These are phyloP conservation scores for Cetraspora pellucida DNA, from an alignment of 192 early-diverging fungal genomes.

Conservation along the genomic window DNA sequence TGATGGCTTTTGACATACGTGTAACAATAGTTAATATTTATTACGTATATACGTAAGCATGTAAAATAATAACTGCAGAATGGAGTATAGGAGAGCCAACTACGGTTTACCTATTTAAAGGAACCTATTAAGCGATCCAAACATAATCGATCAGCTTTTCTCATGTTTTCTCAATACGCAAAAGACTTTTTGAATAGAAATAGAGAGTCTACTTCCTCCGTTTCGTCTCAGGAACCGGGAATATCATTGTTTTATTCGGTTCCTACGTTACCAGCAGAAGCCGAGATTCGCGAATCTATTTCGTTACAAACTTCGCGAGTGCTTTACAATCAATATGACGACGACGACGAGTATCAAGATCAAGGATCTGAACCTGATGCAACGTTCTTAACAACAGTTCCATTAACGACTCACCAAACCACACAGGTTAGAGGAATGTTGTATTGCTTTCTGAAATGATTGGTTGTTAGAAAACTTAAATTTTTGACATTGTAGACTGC, in stretches of 20 bases:
- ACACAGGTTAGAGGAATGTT: background rate
- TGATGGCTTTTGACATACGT: too few species aligned
- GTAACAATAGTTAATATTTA: too few species aligned
- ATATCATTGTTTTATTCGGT: constrained; percentile 18
- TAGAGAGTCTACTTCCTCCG: background rate
- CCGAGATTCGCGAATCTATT: constrained; percentile 18
- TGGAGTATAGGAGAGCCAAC: too few species aligned
- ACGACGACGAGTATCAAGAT: constrained; percentile 16
- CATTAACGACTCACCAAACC: background rate
- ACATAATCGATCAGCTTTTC: background rate
- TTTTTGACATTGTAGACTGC: constrained; percentile 44
- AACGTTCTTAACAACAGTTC: background rate
- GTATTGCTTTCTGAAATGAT: background rate
- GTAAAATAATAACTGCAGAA: too few species aligned
- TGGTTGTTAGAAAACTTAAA: background rate
- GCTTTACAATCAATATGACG: background rate
- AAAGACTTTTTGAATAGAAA: background rate
- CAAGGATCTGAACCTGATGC: constrained; percentile 9
- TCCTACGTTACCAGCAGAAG: constrained; percentile 1
- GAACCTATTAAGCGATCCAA: too few species aligned
- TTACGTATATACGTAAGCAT: too few species aligned
- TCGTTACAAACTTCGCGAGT: background rate
- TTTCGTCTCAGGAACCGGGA: background rate
- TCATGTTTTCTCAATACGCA: constrained; percentile 16
- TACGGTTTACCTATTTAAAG: too few species aligned